Evolutionary conservation across 2,329 filamentous ascomycete species (phyloP).

Genomic region (Falciphora oryzae): DNA sequence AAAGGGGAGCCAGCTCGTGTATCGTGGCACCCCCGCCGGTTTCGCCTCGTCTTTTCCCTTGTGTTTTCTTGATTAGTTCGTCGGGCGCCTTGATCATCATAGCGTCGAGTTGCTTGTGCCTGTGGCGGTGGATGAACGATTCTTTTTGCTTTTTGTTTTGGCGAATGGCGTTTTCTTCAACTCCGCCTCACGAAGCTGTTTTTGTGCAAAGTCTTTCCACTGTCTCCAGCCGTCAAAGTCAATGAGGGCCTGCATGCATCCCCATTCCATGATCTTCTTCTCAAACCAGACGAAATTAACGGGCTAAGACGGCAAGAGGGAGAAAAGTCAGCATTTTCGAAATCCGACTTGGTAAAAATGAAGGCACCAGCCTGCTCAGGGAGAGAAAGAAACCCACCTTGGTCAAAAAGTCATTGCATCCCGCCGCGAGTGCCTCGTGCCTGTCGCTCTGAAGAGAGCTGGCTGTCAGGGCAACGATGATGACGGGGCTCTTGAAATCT

Average conservation of each 20-base stretch:
- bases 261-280: constrained; percentile 98
- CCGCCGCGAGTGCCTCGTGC: constrained; percentile 88
- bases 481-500: constrained; percentile 92
- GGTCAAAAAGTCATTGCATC: constrained; percentile 96
- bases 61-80: too few relatives aligned
- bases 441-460: constrained; percentile 92
- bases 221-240: constrained; percentile 97
- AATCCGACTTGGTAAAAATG: background rate
- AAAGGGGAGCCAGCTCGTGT: background rate
- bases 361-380: background rate
- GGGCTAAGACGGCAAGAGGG: constrained; percentile 48
- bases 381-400: constrained; percentile 56
- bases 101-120: background rate
- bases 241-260: constrained; percentile 98
- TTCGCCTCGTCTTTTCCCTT: background rate
- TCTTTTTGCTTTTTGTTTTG: constrained; percentile 40
- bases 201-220: constrained; percentile 78
- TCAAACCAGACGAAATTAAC: constrained; percentile 98
- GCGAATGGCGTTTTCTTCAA: constrained; percentile 33
- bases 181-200: constrained; percentile 36
- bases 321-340: constrained; percentile 17
- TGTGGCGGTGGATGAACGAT: constrained; percentile 31
- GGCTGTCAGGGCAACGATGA: constrained; percentile 93
- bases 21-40: background rate
- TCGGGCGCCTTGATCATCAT: too few relatives aligned